Evolutionary conservation across 2,329 filamentous ascomycete genomes (phyloP), one percentile per base, ranked within the genome.

Genomic region (Sarocladiaceae sp.): DNA sequence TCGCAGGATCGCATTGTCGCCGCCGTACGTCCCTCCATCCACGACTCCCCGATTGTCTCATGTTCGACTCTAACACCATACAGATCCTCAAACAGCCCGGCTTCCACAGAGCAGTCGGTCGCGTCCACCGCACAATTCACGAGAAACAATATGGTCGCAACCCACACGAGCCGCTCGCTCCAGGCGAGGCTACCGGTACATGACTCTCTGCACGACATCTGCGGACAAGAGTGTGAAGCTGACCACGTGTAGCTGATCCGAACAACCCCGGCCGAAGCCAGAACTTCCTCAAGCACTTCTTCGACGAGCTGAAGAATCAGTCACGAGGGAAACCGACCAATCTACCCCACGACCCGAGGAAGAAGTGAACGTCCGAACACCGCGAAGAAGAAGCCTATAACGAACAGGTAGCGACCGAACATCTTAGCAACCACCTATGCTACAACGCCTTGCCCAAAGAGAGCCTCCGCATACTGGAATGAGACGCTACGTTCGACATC

Each of bases 111-210:
- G 71, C 70, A 3, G 78, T 82, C 35, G 74, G 74, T 7, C 69
- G 72, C n/a, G 75, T 82, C 29, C 78, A 82, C 54, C 70, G 71
- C 13, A 67, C 62, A 3, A 70, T 82, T 33, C 64, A 82, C 58
- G 76, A 80, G 55, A 62, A 65, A 17, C 69, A 71, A 40, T 56
- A 80, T 55, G 78, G 78, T 10, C 71, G 75, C 22, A 68, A 77
- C 51, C 77, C 78, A 0, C 66, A 72, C 56, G 75, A 79, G 49
- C 78, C 78, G 6, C 55, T 81, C 10, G 69, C 71, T 0, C 76
- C 69, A 1, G 79, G 78, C 40, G 74, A 82, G 59, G 78, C 78
- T 2, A 79, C 77, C 28, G 71, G 74, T 76, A 64, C n/a, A n/a
- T n/a, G n/a, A n/a, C n/a, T 7, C 17, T 39, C 29, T 31, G 29